A percentile compares a stretch with the other conserved stretches of the same genome.
Evolutionary conservation across 345 rosid species (phyloP).

Genomic region (Camelina hispida): DNA sequence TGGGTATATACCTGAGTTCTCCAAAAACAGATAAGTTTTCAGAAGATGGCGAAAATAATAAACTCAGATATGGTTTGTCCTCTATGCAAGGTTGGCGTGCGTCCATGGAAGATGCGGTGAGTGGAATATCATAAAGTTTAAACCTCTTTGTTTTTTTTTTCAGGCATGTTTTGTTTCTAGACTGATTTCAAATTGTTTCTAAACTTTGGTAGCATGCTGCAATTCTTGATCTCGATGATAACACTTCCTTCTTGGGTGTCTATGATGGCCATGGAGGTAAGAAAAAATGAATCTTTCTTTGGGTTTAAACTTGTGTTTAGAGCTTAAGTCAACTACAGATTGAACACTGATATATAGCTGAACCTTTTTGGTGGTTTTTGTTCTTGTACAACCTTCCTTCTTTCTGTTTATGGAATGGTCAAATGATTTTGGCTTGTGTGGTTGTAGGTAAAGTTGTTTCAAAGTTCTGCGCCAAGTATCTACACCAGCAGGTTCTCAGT

Average conservation of each 20-base stretch:
- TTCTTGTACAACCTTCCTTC: neutral
- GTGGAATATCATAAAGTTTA: constrained; percentile 37
- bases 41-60: constrained; percentile 80
- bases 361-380: constrained; percentile 5
- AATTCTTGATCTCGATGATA: constrained; percentile 70
- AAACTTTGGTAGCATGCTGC: constrained; percentile 78
- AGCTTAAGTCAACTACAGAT: neutral
- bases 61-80: constrained; percentile 84
- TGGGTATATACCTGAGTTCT: constrained; percentile 95
- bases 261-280: constrained; percentile 99
- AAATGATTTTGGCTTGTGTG: constrained; percentile 15
- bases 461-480: constrained; percentile 89
- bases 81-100: constrained; percentile 99
- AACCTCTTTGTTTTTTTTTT: constrained; percentile 23
- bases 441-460: constrained; percentile 89
- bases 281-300: neutral
- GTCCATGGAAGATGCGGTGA: constrained; percentile 98
- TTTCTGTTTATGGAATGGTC: neutral
- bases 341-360: neutral
- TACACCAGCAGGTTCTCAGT: constrained; percentile 83
- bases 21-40: constrained; percentile 96
- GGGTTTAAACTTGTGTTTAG: neutral
- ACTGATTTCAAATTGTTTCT: constrained; percentile 12
- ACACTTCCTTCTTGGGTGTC: constrained; percentile 94
- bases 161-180: neutral